Percentiles rank a stretch among this genome's conserved stretches.
These are phyloP conservation scores for Saturnispora gosingensis DNA, from an alignment of 805 yeast species.

Conservation along the genomic window DNA sequence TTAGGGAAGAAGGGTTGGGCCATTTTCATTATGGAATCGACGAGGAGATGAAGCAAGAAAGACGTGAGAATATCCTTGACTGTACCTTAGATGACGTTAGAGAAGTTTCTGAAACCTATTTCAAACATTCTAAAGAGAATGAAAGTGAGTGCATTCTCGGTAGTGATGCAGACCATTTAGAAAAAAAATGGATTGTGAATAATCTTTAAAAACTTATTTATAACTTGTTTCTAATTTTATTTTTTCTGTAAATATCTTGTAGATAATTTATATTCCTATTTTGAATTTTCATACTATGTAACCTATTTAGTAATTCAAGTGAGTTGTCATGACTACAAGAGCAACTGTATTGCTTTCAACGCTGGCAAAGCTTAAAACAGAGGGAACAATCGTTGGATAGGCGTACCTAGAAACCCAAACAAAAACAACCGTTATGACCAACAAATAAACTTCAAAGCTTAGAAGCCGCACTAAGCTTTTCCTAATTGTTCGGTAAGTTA, in stretches of 20 bases:
- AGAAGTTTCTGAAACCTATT: conserved; percentile 59
- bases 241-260: not conserved
- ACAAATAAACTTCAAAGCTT: not conserved
- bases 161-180: conserved; percentile 4
- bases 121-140: conserved; percentile 23
- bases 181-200: conserved; percentile 8
- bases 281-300: too few species aligned
- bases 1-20: conserved; percentile 65
- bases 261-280: not conserved
- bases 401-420: not conserved
- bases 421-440: not conserved
- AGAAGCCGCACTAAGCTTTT: not conserved
- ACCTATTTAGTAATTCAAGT: too few species aligned
- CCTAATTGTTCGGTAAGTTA: not conserved
- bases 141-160: conserved; percentile 18
- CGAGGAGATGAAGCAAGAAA: conserved; percentile 67
- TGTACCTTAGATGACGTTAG: conserved; percentile 54
- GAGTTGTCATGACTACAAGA: too few species aligned
- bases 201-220: not conserved
- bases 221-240: too few species aligned
- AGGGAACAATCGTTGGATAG: not conserved
- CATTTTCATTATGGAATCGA: conserved; percentile 61
- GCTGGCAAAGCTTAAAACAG: too few species aligned
- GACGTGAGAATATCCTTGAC: conserved; percentile 67
- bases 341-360: too few species aligned